A percentile compares a stretch with the other conserved stretches of the same genome.
phyloP scores from a whole-genome alignment of 345 rosid genomes.

The Kandelia obovata region DNA sequence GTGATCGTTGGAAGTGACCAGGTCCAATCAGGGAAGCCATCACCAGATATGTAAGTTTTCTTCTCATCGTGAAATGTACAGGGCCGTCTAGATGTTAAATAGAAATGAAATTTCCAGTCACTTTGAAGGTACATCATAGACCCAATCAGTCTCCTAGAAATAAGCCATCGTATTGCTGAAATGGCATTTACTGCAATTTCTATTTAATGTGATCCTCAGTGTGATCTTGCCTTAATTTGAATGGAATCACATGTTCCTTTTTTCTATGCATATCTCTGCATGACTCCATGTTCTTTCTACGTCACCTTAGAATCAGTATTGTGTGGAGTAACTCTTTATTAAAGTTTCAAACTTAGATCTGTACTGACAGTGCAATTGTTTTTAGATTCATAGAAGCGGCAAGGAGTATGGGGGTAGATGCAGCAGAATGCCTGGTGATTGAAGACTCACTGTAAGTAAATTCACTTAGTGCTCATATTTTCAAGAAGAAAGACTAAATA shows the following conservation, averaged over 20 bases:
- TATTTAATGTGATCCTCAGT: not conserved
- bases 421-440: slow-evolving; percentile 36
- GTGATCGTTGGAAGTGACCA: slow-evolving; percentile 42
- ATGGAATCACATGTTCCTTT: not conserved
- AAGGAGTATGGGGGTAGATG: slow-evolving; percentile 35
- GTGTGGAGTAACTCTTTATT: not conserved
- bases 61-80: not conserved
- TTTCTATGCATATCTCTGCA: not conserved
- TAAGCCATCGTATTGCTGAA: not conserved
- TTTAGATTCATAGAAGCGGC: slow-evolving; percentile 43
- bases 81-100: not conserved
- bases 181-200: not conserved
- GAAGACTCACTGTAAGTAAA: slow-evolving; percentile 46
- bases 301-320: not conserved
- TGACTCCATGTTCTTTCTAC: not conserved
- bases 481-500: not conserved
- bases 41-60: slow-evolving; percentile 41
- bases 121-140: not conserved
- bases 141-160: too few species aligned
- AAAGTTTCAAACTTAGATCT: not conserved
- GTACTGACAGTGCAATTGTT: not conserved
- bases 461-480: not conserved
- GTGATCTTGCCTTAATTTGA: slow-evolving; percentile 1
- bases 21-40: slow-evolving; percentile 40
- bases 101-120: not conserved